A percentile compares a stretch with the other conserved stretches of the same genome.
Evolutionary conservation across 768 basidiomycete genomes (phyloP).

Genomic region (Vararia minispora): DNA sequence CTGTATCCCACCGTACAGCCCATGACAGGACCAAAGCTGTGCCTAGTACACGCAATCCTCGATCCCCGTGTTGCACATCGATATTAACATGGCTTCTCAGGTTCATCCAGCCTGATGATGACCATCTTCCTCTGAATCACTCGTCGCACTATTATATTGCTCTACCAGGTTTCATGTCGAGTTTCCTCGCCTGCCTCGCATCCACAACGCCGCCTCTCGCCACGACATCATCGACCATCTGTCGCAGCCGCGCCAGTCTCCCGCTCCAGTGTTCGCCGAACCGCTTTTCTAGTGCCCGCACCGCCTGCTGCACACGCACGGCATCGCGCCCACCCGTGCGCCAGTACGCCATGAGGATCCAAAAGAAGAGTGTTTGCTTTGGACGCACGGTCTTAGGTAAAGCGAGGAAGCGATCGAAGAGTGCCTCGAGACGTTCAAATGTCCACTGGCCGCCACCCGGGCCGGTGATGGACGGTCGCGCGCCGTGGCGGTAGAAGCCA

Average conservation of each 20-base stretch:
- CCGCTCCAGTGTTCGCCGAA: constrained; percentile 39
- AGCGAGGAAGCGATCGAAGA: constrained; percentile 56
- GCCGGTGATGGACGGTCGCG: constrained; percentile 8
- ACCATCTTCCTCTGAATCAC: neutral
- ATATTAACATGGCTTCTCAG: too few relatives aligned
- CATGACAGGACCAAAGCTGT: too few relatives aligned
- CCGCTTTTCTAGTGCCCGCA: constrained; percentile 41
- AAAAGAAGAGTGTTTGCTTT: constrained; percentile 41
- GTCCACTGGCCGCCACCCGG: constrained; percentile 35
- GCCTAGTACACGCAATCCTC: too few relatives aligned
- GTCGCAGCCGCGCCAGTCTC: constrained; percentile 32
- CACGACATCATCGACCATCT: constrained; percentile 22
- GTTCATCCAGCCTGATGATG: too few relatives aligned
- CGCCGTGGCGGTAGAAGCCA: constrained; percentile 57
- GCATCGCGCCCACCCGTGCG: constrained; percentile 45
- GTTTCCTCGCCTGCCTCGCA: neutral
- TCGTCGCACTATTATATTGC: too few relatives aligned
- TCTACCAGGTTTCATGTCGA: neutral
- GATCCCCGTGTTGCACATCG: too few relatives aligned
- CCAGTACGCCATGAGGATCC: constrained; percentile 57
- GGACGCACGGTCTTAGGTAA: constrained; percentile 35
- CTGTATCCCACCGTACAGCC: too few relatives aligned
- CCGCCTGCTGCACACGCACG: constrained; percentile 40
- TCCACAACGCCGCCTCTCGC: neutral
- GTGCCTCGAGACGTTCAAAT: constrained; percentile 36